Evolutionary conservation across 768 basidiomycete genomes (phyloP).

Genomic region (Boletus reticuloceps): DNA sequence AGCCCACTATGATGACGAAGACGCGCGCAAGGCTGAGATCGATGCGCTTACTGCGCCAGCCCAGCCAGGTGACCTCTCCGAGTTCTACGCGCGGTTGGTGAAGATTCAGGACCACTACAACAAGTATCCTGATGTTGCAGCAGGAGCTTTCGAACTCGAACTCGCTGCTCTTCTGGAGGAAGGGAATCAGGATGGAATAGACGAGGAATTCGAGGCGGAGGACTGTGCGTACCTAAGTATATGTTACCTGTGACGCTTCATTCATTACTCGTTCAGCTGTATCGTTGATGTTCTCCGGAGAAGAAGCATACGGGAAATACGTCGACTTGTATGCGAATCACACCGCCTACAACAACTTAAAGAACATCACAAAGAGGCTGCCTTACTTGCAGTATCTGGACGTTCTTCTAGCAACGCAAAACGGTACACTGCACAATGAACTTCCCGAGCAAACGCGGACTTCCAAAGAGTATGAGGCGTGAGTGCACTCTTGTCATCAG

Average conservation of each 20-base stretch:
- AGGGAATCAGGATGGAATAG: constrained; percentile 60
- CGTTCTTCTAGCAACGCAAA: constrained; percentile 65
- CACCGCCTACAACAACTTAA: constrained; percentile 85
- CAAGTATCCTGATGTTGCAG: constrained; percentile 89
- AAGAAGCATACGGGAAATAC: constrained; percentile 93
- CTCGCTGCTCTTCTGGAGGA: constrained; percentile 80
- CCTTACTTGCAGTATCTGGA: constrained; percentile 95
- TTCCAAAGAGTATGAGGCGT: constrained; percentile 80
- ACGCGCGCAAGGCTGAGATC: constrained; percentile 66
- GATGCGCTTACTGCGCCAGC: constrained; percentile 56
- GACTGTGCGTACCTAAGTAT: constrained; percentile 62
- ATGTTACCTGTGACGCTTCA: constrained; percentile 2
- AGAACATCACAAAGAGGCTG: constrained; percentile 76
- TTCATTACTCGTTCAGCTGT: constrained; percentile 48
- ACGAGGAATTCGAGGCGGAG: constrained; percentile 74
- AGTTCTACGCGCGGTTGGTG: constrained; percentile 94
- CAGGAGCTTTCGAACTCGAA: constrained; percentile 81
- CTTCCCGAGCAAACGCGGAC: constrained; percentile 64
- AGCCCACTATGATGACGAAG: constrained; percentile 75
- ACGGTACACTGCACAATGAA: constrained; percentile 61
- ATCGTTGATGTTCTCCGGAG: constrained; percentile 89
- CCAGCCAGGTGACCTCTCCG: constrained; percentile 73
- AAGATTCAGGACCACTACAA: constrained; percentile 96
- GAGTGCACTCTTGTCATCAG: constrained; percentile 29
- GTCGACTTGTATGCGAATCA: constrained; percentile 91